These are phyloP conservation scores for Cytospora mali DNA, from an alignment of 2,329 filamentous ascomycete species.

Conservation along the genomic window DNA sequence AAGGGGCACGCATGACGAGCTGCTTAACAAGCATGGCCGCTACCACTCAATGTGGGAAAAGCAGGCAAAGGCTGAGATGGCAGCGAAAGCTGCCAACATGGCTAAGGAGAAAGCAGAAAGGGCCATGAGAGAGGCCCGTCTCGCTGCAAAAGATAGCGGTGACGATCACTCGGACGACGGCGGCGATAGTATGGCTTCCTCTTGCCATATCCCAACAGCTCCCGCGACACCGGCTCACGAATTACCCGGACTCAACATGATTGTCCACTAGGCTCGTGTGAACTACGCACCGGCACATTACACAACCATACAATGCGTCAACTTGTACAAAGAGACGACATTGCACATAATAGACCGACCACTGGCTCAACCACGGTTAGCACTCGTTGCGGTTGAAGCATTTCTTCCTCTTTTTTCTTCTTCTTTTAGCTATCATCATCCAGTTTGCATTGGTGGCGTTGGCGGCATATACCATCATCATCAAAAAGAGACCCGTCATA, in stretches of 20 bases:
- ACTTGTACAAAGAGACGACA: conserved; percentile 25
- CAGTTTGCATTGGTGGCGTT: conserved; percentile 34
- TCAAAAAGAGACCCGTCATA: conserved; percentile 16
- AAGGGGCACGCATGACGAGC: conserved; percentile 75
- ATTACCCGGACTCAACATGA: conserved; percentile 19
- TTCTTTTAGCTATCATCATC: conserved; percentile 11
- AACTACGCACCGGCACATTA: background rate
- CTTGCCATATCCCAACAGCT: conserved; percentile 44
- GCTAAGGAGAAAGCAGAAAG: conserved; percentile 47
- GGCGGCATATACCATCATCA: conserved; percentile 20
- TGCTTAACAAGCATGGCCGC: conserved; percentile 69
- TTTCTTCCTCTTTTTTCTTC: too few species aligned
- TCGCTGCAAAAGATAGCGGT: conserved; percentile 42
- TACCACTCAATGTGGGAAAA: conserved; percentile 90
- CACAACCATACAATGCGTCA: conserved; percentile 20
- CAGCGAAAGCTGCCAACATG: conserved; percentile 59
- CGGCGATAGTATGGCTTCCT: conserved; percentile 50
- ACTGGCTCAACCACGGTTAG: conserved; percentile 11
- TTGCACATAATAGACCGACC: conserved; percentile 25
- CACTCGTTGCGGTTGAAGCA: conserved; percentile 19
- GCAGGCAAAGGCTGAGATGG: conserved; percentile 77
- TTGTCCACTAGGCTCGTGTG: background rate
- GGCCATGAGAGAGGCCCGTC: conserved; percentile 54
- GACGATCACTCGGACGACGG: conserved; percentile 48
- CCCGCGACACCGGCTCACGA: conserved; percentile 37